Evolutionary conservation across 768 basidiomycete genomes (phyloP).

Genomic region (Podaxis sp.): DNA sequence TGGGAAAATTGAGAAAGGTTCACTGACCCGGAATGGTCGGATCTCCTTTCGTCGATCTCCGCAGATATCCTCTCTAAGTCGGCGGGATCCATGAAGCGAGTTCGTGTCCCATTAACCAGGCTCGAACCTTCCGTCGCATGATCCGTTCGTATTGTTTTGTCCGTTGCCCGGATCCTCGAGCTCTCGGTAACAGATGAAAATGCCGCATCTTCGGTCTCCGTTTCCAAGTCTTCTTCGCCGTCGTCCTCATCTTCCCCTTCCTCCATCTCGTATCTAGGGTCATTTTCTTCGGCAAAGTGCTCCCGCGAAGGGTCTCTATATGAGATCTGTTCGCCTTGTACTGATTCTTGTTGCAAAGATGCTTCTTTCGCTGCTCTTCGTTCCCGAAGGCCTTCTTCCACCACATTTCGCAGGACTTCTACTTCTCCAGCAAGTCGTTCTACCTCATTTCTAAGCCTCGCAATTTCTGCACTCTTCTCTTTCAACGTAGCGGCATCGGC

Average conservation of each 20-base stretch:
- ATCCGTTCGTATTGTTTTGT: conserved; percentile 50
- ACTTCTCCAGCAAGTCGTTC: conserved; percentile 83
- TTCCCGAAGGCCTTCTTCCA: conserved; percentile 83
- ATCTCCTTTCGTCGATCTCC: conserved; percentile 65
- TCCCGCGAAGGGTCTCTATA: conserved; percentile 14
- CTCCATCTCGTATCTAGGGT: conserved; percentile 16
- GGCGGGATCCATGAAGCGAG: conserved; percentile 47
- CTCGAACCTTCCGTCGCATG: conserved; percentile 46
- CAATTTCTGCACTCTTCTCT: conserved; percentile 64
- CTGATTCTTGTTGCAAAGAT: conserved; percentile 21
- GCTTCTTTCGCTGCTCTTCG: conserved; percentile 52
- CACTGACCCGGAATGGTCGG: conserved; percentile 29
- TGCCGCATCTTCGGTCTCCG: conserved; percentile 9
- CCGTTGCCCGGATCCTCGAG: conserved; percentile 17
- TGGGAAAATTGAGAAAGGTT: conserved; percentile 7
- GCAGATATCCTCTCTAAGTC: conserved; percentile 60
- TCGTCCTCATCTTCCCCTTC: conserved; percentile 21
- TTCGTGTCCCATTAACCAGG: not conserved
- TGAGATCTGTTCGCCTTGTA: conserved; percentile 25
- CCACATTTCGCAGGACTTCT: conserved; percentile 78
- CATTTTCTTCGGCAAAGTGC: conserved; percentile 19
- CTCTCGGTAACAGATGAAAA: not conserved
- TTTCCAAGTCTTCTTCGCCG: conserved; percentile 28
- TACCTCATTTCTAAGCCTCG: conserved; percentile 66
- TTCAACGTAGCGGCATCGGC: conserved; percentile 52